These are phyloP conservation scores for Penicillium sclerotiorum DNA, from an alignment of 2,329 filamentous ascomycete species.

Conservation along the genomic window DNA sequence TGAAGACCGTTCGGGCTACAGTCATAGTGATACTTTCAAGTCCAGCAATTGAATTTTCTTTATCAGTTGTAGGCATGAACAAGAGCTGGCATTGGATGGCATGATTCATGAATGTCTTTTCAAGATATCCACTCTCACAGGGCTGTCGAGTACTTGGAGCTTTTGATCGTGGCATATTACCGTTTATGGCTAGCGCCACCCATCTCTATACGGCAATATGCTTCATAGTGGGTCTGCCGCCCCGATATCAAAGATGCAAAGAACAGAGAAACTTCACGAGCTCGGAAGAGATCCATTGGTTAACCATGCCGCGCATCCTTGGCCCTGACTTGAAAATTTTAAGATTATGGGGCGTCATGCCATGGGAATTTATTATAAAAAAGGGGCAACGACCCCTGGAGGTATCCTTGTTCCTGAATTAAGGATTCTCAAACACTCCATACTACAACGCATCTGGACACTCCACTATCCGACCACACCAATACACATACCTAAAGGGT, in stretches of 20 bases:
- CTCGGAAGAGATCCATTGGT: neutral
- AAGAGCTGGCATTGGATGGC: too few relatives aligned
- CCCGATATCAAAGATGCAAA: slow-evolving; percentile 12
- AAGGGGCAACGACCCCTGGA: neutral
- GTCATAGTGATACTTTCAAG: too few relatives aligned
- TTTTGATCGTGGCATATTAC: slow-evolving; percentile 25
- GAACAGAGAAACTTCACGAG: neutral
- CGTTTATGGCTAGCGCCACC: slow-evolving; percentile 13
- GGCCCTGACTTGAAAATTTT: neutral
- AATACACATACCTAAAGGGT: slow-evolving; percentile 3
- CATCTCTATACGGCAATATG: slow-evolving; percentile 22
- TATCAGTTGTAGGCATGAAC: too few relatives aligned
- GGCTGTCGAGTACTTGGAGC: too few relatives aligned
- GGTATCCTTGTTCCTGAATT: neutral
- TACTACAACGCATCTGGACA: neutral
- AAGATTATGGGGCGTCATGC: neutral
- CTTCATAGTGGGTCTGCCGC: neutral
- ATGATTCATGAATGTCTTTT: neutral
- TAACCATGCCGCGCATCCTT: slow-evolving; percentile 6
- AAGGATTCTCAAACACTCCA: neutral
- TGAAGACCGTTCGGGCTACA: too few relatives aligned
- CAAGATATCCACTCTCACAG: too few relatives aligned
- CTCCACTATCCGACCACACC: neutral
- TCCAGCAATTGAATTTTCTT: too few relatives aligned
- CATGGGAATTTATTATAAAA: slow-evolving; percentile 18